Evolutionary conservation across 768 basidiomycete species (phyloP).

Genomic region (Boletus eberwhitei): DNA sequence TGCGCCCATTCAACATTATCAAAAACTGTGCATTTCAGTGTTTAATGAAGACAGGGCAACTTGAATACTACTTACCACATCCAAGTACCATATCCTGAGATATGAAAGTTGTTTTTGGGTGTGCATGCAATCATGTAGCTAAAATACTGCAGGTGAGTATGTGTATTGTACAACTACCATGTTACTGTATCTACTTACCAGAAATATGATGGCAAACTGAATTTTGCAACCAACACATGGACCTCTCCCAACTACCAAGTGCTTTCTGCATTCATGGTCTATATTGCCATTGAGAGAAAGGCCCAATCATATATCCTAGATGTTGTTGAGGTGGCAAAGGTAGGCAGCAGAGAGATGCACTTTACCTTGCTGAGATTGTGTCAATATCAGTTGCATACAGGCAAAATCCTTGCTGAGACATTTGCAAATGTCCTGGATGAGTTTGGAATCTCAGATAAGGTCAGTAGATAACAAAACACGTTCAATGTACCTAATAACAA

Average conservation of each 20-base stretch:
- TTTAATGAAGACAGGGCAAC: not conserved
- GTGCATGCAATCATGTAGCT: slow-evolving; percentile 17
- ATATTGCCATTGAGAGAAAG: too few species aligned
- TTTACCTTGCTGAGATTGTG: too few species aligned
- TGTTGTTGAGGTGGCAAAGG: too few species aligned
- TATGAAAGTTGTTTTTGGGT: slow-evolving; percentile 26
- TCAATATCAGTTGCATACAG: too few species aligned
- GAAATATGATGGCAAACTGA: not conserved
- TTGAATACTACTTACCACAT: not conserved
- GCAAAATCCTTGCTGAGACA: too few species aligned
- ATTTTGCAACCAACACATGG: not conserved
- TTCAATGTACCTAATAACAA: too few species aligned
- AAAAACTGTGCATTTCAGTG: not conserved
- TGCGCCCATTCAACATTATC: not conserved
- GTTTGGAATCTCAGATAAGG: too few species aligned
- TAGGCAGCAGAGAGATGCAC: too few species aligned
- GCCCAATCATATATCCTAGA: too few species aligned
- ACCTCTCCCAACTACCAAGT: not conserved
- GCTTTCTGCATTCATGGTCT: not conserved
- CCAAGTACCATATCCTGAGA: slow-evolving; percentile 32
- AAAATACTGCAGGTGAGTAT: slow-evolving; percentile 25
- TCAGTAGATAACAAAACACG: too few species aligned
- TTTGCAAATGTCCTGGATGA: too few species aligned
- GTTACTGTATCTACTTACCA: not conserved
- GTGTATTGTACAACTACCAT: too few species aligned